These are phyloP conservation scores for Xylariaceae sp. DNA, from an alignment of 2,329 filamentous ascomycete genomes.

Conservation along the genomic window DNA sequence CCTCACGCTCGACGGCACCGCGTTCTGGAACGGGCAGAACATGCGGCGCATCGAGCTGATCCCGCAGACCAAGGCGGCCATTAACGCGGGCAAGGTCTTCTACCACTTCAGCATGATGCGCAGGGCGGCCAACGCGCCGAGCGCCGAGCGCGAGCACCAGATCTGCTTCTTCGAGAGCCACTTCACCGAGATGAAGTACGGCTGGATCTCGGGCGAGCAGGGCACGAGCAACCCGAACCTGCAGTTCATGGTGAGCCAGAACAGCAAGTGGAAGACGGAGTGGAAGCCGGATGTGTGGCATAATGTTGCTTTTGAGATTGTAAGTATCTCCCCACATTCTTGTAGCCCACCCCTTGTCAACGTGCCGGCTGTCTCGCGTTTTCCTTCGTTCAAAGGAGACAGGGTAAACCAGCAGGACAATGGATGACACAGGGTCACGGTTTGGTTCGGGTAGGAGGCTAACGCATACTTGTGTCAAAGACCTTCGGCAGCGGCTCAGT, in stretches of 20 bases:
- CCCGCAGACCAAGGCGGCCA: conserved; percentile 63
- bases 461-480: conserved; percentile 1
- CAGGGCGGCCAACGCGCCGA: conserved; percentile 55
- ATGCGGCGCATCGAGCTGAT: conserved; percentile 74
- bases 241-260: conserved; percentile 61
- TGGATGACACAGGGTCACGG: too few relatives aligned
- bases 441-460: too few relatives aligned
- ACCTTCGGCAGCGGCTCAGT: conserved; percentile 59
- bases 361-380: neutral
- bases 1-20: conserved; percentile 60
- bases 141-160: conserved; percentile 63
- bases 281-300: conserved; percentile 66
- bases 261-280: conserved; percentile 59
- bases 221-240: conserved; percentile 48
- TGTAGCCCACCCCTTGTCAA: neutral
- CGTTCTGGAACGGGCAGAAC: conserved; percentile 67
- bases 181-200: conserved; percentile 73
- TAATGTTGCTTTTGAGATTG: conserved; percentile 70
- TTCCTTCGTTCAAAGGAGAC: neutral
- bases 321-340: conserved; percentile 3
- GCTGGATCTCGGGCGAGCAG: conserved; percentile 50
- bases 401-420: too few relatives aligned
- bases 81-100: conserved; percentile 61
- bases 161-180: conserved; percentile 61
- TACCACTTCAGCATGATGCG: conserved; percentile 70